Percentiles rank a stretch among this genome's conserved stretches.
These are phyloP conservation scores for Pythium rhizo-oryzae DNA, from an alignment of 352 stramenopile genomes.

Conservation along the genomic window DNA sequence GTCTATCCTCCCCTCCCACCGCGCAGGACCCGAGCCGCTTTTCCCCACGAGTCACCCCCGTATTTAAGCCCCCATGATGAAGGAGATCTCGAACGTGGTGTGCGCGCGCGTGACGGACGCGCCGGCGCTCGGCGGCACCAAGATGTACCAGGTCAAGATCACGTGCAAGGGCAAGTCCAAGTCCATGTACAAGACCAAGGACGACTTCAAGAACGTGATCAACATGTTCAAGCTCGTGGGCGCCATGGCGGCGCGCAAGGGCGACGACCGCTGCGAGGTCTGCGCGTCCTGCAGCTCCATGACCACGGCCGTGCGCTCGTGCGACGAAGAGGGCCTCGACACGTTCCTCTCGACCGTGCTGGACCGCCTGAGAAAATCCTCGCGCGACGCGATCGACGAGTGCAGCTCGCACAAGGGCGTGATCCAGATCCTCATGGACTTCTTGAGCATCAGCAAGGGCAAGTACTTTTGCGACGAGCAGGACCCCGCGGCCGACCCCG, in stretches of 20 bases:
- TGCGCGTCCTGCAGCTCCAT: conserved; percentile 55
- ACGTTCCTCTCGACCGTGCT: conserved; percentile 58
- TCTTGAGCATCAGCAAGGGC: conserved; percentile 75
- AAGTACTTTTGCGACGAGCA: conserved; percentile 74
- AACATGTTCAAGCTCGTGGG: conserved; percentile 83
- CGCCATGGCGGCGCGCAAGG: conserved; percentile 59
- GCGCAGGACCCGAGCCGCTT: conserved; percentile 9
- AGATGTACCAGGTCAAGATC: conserved; percentile 87
- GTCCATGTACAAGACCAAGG: conserved; percentile 82
- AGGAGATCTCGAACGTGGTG: conserved; percentile 45
- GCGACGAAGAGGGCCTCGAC: conserved; percentile 61
- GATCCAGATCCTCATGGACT: conserved; percentile 86
- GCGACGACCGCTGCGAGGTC: conserved; percentile 50
- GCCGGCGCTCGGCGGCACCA: conserved; percentile 63
- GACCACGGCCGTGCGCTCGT: conserved; percentile 39
- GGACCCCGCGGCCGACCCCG: conserved; percentile 23
- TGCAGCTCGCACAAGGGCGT: conserved; percentile 73
- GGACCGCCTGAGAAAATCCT: conserved; percentile 53
- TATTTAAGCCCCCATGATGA: conserved; percentile 46
- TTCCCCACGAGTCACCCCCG: conserved; percentile 10
- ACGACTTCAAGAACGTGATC: conserved; percentile 82
- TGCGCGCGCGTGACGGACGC: conserved; percentile 62
- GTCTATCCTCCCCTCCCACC: not conserved
- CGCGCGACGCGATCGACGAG: conserved; percentile 43
- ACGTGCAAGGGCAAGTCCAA: conserved; percentile 75